Base-by-base conservation (phyloP, 2,329 filamentous ascomycete genomes). In the Tolypocladium sp. region DNA sequence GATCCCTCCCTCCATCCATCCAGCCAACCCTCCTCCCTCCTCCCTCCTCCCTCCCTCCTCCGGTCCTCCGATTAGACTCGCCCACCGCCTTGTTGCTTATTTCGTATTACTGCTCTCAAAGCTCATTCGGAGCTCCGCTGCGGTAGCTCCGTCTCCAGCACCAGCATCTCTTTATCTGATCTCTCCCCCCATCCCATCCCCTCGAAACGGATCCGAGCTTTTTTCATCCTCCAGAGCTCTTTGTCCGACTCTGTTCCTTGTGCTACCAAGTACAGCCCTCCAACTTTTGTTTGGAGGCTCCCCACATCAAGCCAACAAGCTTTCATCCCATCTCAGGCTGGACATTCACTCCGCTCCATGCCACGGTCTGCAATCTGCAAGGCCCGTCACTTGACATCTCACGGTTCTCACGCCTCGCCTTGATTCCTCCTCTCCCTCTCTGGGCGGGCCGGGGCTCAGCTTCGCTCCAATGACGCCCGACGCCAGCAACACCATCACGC, bases 391-490 rank as follows among this genome's bases (percentile, higher is more conserved):
- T 46, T 44, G 22, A 46, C 22, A 44, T 20, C 44, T 27, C 22
- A 27, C 22, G 13, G 44, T 4, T 30, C 44, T 30, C 44, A 5
- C 2, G 10, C 13, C 44, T 27, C 44, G 44, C 12, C 22, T 46
- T 9, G 25, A 49, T 30, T 12, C 13, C 8, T 30, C 25, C 4
- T 25, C 27, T 25, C 10, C 9, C 9, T 7, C 44, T 20, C 44
- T 20, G 6, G 44, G 30, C 25, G 46, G 44, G 13, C 8, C 25
- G 20, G 17, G 10, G 33, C 20, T 42, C 42, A 42, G 10, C 56
- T 30, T 53, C 57, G 8, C 58, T 58, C 62, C 55, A 54, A 79
- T 80, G 78, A 72, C 72, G 59, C 72, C 75, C 49, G 75, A 79
- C 63, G 69, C 67, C 40, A 73, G 70, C 51, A 71, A 73, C 63